phyloP scores from a whole-genome alignment of 2,329 filamentous ascomycete genomes.

The Fusarium pilosicola region DNA sequence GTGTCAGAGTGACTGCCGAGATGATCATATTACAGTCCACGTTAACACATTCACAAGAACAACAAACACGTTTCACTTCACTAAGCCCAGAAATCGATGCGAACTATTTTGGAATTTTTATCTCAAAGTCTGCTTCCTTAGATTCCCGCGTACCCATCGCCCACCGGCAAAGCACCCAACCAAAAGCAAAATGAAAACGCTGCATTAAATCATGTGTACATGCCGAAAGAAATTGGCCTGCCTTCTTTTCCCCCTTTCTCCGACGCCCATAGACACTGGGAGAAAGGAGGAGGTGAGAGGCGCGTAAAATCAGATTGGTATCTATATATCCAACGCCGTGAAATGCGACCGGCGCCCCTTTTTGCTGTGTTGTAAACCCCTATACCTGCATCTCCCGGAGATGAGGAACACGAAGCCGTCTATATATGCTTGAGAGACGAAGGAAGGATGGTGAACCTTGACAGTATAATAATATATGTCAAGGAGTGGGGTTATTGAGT shows the following conservation, averaged over 20 bases:
- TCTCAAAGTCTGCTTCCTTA: slow-evolving; percentile 7
- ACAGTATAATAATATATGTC: background rate
- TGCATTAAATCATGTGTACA: slow-evolving; percentile 29
- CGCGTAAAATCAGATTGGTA: slow-evolving; percentile 38
- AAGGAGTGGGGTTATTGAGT: background rate
- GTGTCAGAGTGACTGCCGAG: background rate
- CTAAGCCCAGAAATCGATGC: slow-evolving; percentile 7
- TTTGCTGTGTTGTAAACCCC: slow-evolving; percentile 14
- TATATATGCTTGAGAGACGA: slow-evolving; percentile 31
- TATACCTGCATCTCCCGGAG: slow-evolving; percentile 8
- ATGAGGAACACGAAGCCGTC: slow-evolving; percentile 11
- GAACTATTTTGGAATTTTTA: slow-evolving; percentile 28
- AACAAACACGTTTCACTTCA: slow-evolving; percentile 16
- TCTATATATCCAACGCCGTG: slow-evolving; percentile 44
- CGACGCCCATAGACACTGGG: slow-evolving; percentile 1
- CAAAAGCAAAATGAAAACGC: slow-evolving; percentile 21
- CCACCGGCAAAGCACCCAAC: slow-evolving; percentile 20
- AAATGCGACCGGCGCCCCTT: slow-evolving; percentile 40
- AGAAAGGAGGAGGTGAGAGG: background rate
- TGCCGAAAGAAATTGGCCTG: slow-evolving; percentile 6
- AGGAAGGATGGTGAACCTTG: slow-evolving; percentile 21
- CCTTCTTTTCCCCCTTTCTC: background rate
- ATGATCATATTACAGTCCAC: background rate
- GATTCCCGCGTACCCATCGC: slow-evolving; percentile 21
- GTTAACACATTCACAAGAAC: background rate